These are phyloP conservation scores for Hygrocybe coccinea DNA, from an alignment of 768 basidiomycete species.

Conservation along the genomic window DNA sequence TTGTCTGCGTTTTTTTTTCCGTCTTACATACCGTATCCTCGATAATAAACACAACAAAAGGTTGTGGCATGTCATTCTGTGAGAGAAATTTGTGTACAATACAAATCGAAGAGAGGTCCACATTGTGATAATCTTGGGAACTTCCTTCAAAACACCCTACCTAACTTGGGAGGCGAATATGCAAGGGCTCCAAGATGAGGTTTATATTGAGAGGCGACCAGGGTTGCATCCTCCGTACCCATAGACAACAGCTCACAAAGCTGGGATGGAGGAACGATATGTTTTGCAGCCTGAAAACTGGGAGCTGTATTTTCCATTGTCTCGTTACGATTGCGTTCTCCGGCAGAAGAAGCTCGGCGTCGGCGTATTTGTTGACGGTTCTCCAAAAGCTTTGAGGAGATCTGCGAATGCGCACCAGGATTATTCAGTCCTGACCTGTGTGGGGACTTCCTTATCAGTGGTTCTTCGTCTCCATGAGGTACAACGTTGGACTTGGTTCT, in stretches of 20 bases:
- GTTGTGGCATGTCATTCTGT: no score
- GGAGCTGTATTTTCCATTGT: neutral
- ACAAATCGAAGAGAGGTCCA: neutral
- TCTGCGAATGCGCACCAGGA: neutral
- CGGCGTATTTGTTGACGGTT: constrained; percentile 21
- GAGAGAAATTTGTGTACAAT: neutral
- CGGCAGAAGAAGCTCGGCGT: constrained; percentile 46
- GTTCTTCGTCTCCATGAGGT: constrained; percentile 19
- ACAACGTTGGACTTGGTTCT: constrained; percentile 24
- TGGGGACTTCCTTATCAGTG: constrained; percentile 14
- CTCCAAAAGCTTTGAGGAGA: neutral
- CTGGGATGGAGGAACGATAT: constrained; percentile 9
- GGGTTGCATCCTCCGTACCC: neutral
- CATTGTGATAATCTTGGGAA: neutral
- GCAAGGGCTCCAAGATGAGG: neutral
- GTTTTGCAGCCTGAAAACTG: neutral
- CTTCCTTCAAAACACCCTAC: no score
- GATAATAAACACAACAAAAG: no score
- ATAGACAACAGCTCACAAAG: constrained; percentile 4
- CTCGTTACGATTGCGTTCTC: constrained; percentile 26
- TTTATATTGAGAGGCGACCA: no score
- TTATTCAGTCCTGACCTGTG: neutral
- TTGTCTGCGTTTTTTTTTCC: neutral
- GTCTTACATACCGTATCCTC: no score
- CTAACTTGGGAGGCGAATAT: no score